Percentiles rank a stretch among this genome's conserved stretches.
phyloP scores from a whole-genome alignment of 441 rosid genomes.

The Gossypium lobatum region DNA sequence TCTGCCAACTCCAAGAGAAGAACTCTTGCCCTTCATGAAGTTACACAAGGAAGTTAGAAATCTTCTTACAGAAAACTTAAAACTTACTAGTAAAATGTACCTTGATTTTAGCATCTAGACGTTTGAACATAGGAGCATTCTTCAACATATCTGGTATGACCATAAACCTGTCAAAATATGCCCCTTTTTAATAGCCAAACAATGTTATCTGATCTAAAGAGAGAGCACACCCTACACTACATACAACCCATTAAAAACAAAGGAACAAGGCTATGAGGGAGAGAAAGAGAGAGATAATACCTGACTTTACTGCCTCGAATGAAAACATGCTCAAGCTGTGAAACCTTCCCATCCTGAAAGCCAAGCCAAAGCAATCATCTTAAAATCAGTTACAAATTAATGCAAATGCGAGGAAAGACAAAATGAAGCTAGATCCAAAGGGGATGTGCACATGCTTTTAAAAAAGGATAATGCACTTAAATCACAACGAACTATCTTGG shows the following conservation, averaged over 20 bases:
- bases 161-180: slow-evolving; percentile 64
- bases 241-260: background rate
- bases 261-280: background rate
- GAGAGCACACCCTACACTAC: background rate
- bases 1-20: slow-evolving; percentile 94
- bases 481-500: background rate
- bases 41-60: slow-evolving; percentile 8
- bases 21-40: slow-evolving; percentile 82
- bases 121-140: slow-evolving; percentile 98
- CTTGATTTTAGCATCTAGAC: slow-evolving; percentile 94
- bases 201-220: background rate
- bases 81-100: slow-evolving; percentile 24
- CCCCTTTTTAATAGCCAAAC: background rate
- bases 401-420: background rate
- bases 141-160: slow-evolving; percentile 98
- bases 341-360: slow-evolving; percentile 84
- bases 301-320: slow-evolving; percentile 99
- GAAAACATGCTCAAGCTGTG: slow-evolving; percentile 97
- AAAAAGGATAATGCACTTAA: background rate
- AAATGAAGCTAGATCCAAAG: background rate
- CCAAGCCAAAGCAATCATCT: slow-evolving; percentile 12
- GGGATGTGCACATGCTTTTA: background rate
- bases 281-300: slow-evolving; percentile 24
- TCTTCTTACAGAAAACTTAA: background rate
- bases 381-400: background rate